A percentile compares a stretch with the other conserved stretches of the same genome.
Conservation (phyloP, 148 eudicot species). For the Spergularia marina region DNA sequence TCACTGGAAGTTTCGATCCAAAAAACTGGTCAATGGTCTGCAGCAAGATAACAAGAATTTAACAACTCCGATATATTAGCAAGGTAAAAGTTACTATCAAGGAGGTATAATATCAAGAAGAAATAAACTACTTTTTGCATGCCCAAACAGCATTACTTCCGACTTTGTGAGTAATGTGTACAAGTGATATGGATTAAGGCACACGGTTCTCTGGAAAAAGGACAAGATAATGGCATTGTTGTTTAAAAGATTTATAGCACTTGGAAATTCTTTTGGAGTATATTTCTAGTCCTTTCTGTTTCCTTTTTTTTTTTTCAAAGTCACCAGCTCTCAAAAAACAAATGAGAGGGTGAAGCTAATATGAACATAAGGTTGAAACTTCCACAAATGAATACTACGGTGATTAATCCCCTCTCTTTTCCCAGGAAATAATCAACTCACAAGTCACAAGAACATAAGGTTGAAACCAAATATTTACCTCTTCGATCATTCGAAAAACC, state of each 20-base stretch:
- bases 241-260: neutral
- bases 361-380: no score
- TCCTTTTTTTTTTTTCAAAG: neutral
- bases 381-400: neutral
- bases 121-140: neutral
- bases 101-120: neutral
- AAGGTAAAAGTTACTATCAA: neutral
- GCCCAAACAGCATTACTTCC: neutral
- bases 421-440: neutral
- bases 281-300: neutral
- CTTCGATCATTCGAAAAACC: constrained; percentile 90
- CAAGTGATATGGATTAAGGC: neutral
- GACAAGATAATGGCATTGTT: neutral
- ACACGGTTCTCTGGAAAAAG: neutral
- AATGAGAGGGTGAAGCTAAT: neutral
- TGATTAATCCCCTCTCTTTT: neutral
- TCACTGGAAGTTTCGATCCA: constrained; percentile 75
- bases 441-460: neutral
- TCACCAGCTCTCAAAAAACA: neutral
- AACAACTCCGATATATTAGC: no score
- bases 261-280: neutral
- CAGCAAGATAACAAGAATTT: constrained; percentile 21
- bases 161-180: neutral
- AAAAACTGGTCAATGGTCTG: constrained; percentile 93
- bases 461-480: constrained; percentile 38